Evolutionary conservation across 2,329 filamentous ascomycete genomes (phyloP), one percentile per base, ranked within the genome.

Genomic region (Fusarium protoensiforme): DNA sequence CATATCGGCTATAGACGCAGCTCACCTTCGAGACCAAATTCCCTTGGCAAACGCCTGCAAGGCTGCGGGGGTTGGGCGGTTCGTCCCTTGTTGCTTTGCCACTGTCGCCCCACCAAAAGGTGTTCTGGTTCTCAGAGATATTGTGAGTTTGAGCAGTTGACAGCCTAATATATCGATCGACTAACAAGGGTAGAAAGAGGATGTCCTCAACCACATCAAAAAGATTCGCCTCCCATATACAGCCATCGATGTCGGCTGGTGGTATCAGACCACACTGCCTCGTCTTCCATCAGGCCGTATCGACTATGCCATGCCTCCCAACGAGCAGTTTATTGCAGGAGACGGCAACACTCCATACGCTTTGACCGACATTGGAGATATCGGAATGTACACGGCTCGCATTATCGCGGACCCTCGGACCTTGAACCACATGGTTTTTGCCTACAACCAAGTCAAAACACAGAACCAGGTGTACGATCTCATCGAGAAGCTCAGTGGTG

Each of bases 161-260:
- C 7, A 24, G 14, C 7, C 6, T 16, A 3, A 51, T 7, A 8
- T 7, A 24, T 10, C n/a, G 9, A 11, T 51, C 9, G 14, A n/a
- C 48, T 68, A 31, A 61, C 8, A 29, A 6, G 13, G 9, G 0
- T 16, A 79, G 75, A 90, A 90, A 80, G 86, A 90, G 69, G 79
- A 83, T 7, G 81, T 89, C 2, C 83, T 87, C 65, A 83, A 87
- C 65, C 84, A 87, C 61, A 82, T 90, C 61, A 84, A 85, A 73
- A 79, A 81, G 41, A 74, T 86, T 0, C 78, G 81, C 41, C 81
- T 91, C 0, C 86, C 87, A 0, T 91, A 87, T 78, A 91, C 89
- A 7, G 81, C 88, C 75, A 85, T 90, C 56, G 88, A 91, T 72
- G 83, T 89, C 10, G 89, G 89, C n/a, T 90, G 81, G 81, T 90